A percentile compares a stretch with the other conserved stretches of the same genome.
phyloP scores from a whole-genome alignment of 2,329 filamentous ascomycete species.

The Ceratocystis variospora region DNA sequence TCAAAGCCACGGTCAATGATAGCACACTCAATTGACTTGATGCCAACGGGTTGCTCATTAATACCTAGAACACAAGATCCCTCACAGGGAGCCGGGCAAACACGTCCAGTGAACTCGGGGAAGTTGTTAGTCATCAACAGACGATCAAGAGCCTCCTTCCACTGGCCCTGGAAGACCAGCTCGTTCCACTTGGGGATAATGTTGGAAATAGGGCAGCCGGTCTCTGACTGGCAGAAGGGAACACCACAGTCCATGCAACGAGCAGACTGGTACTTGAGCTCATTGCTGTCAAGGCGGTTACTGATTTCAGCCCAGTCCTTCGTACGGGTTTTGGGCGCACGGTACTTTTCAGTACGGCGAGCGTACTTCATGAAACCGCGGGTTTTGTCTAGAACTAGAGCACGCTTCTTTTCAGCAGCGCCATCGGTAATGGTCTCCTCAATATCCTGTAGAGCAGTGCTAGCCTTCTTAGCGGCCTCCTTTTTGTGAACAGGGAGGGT shows the following conservation, averaged over 20 bases:
- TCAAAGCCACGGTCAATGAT: slow-evolving; percentile 97
- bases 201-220: slow-evolving; percentile 89
- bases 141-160: slow-evolving; percentile 82
- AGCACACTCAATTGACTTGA: slow-evolving; percentile 96
- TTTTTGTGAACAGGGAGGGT: slow-evolving; percentile 64
- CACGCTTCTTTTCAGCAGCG: slow-evolving; percentile 77
- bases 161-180: slow-evolving; percentile 59
- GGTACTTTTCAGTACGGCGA: slow-evolving; percentile 85
- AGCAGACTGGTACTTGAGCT: slow-evolving; percentile 91
- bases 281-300: slow-evolving; percentile 75
- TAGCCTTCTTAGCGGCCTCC: slow-evolving; percentile 33
- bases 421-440: slow-evolving; percentile 84
- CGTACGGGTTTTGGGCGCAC: slow-evolving; percentile 65
- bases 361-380: slow-evolving; percentile 96
- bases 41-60: slow-evolving; percentile 91
- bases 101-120: slow-evolving; percentile 92
- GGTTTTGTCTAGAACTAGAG: slow-evolving; percentile 92
- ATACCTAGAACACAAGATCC: slow-evolving; percentile 92
- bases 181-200: slow-evolving; percentile 98
- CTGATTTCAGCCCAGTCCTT: slow-evolving; percentile 92
- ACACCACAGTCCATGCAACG: slow-evolving; percentile 99
- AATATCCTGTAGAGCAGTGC: slow-evolving; percentile 58
- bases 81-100: slow-evolving; percentile 92
- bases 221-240: slow-evolving; percentile 93
- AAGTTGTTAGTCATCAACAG: slow-evolving; percentile 97